Base-by-base conservation (phyloP, 2,329 filamentous ascomycete genomes). In the Alternaria solani region DNA sequence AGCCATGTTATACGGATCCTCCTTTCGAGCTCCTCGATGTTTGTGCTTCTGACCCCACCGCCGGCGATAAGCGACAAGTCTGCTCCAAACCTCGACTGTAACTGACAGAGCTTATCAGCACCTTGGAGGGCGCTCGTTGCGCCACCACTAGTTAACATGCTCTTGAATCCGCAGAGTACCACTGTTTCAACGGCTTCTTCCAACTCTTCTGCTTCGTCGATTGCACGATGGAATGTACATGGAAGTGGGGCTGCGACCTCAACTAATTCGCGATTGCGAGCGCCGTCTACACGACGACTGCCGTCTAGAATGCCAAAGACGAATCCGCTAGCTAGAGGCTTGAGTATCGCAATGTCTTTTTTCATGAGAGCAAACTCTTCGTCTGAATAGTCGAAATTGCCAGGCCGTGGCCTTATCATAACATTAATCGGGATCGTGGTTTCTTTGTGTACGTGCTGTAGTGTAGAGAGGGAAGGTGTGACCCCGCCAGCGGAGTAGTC, bases 191-290 rank as follows among this genome's bases (percentile, higher is more conserved):
- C 65, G 1, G 75, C 79, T 44, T 67, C 52, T 0, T 67, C 57
- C 12, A 71, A 53, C 62, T 78, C 70, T 5, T 43, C 36, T 1
- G 81, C 77, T 42, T 76, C 65, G 66, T 87, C 85, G 62, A 87
- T 84, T 0, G 85, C 85, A 7, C 84, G 79, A 67, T 87, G 85
- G 53, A 87, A 87, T 3, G 84, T 86, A 66, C 84, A 86, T 2
- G 81, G 80, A 26, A 79, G 67, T 4, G 79, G 77, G 2, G 63
- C 68, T 1, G 84, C 83, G 3, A 78, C 61, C 12, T 68, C 55
- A 0, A 87, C 79, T 6, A 86, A 69, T 47, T 79, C 72, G 23
- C 59, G 65, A 48, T 81, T 84, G 23, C 77, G 72, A n/a, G 59
- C 57, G 4, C 75, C 59, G 63, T 86, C 83, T 5, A 87, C 70